phyloP scores from a whole-genome alignment of 116 monocot species.

The Papilionanthe hybrid region DNA sequence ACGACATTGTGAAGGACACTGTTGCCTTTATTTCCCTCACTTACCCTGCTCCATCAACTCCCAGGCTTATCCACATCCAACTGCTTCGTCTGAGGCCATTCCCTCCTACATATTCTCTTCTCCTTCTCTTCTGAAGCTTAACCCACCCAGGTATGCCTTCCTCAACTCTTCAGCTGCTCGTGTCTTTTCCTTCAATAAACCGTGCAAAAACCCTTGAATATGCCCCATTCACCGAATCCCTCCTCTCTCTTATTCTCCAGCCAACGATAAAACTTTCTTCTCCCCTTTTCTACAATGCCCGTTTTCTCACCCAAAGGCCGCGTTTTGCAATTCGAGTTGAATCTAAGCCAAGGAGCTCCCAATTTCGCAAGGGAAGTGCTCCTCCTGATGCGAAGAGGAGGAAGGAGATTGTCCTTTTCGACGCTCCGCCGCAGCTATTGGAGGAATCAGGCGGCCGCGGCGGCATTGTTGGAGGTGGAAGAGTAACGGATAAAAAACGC shows the following conservation, averaged over 20 bases:
- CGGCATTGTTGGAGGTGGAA: constrained; percentile 6
- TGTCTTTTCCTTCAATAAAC: constrained; percentile 10
- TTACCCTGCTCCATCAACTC: too few relatives aligned
- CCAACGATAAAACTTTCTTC: constrained; percentile 1
- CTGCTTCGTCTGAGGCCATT: too few relatives aligned
- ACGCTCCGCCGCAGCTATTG: constrained; percentile 40
- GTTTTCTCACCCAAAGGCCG: background rate
- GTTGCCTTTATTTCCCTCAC: too few relatives aligned
- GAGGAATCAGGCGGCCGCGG: constrained; percentile 12
- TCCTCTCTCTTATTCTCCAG: constrained; percentile 5
- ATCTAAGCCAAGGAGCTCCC: background rate
- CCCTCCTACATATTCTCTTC: background rate
- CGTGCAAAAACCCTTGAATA: constrained; percentile 15
- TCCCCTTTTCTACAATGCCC: background rate
- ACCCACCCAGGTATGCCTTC: background rate
- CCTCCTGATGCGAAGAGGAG: constrained; percentile 7
- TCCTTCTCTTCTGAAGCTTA: background rate
- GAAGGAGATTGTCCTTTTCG: constrained; percentile 65
- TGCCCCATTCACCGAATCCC: constrained; percentile 6
- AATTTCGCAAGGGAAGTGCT: constrained; percentile 18
- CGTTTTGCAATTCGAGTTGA: background rate
- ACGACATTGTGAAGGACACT: too few relatives aligned
- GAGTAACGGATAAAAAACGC: constrained; percentile 1
- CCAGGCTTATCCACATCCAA: too few relatives aligned
- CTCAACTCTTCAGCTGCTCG: background rate